phyloP scores from a whole-genome alignment of 2,329 filamentous ascomycete genomes.

The Penicillium palitans region DNA sequence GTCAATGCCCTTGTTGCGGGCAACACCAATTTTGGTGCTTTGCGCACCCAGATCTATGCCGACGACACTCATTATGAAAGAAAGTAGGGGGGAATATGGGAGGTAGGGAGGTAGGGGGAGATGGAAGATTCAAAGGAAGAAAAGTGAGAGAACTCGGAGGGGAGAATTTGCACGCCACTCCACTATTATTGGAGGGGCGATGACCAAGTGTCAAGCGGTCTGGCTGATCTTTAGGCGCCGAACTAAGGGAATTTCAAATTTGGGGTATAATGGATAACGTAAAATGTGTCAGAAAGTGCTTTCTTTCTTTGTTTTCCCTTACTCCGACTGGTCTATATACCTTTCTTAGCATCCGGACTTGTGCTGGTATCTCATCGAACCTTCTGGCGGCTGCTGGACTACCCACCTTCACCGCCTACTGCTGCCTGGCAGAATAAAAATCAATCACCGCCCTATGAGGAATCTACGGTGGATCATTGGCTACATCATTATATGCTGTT shows the following conservation, averaged over 20 bases:
- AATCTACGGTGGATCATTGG: slow-evolving; percentile 1
- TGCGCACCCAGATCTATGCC: slow-evolving; percentile 94
- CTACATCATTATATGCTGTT: background rate
- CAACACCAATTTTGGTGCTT: slow-evolving; percentile 96
- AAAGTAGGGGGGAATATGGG: slow-evolving; percentile 19
- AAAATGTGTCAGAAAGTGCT: slow-evolving; percentile 1
- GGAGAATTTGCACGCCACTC: slow-evolving; percentile 44
- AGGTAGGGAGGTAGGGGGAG: slow-evolving; percentile 23
- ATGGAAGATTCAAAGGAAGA: slow-evolving; percentile 23
- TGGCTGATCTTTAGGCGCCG: slow-evolving; percentile 15
- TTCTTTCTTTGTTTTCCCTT: background rate
- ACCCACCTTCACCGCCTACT: slow-evolving; percentile 30
- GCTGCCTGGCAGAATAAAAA: slow-evolving; percentile 26
- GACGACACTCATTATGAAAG: slow-evolving; percentile 59
- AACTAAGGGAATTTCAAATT: slow-evolving; percentile 5
- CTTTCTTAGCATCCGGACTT: slow-evolving; percentile 13
- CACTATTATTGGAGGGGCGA: slow-evolving; percentile 38
- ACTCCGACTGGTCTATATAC: slow-evolving; percentile 16
- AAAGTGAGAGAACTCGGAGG: slow-evolving; percentile 29
- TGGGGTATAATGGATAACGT: slow-evolving; percentile 1
- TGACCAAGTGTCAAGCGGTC: slow-evolving; percentile 31
- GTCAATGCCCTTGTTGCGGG: slow-evolving; percentile 97
- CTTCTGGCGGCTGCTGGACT: slow-evolving; percentile 41
- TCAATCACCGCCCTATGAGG: slow-evolving; percentile 5
- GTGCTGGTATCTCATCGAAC: slow-evolving; percentile 35